These are phyloP conservation scores for Pseudogymnoascus sp. DNA, from an alignment of 2,329 filamentous ascomycete species.

Conservation along the genomic window DNA sequence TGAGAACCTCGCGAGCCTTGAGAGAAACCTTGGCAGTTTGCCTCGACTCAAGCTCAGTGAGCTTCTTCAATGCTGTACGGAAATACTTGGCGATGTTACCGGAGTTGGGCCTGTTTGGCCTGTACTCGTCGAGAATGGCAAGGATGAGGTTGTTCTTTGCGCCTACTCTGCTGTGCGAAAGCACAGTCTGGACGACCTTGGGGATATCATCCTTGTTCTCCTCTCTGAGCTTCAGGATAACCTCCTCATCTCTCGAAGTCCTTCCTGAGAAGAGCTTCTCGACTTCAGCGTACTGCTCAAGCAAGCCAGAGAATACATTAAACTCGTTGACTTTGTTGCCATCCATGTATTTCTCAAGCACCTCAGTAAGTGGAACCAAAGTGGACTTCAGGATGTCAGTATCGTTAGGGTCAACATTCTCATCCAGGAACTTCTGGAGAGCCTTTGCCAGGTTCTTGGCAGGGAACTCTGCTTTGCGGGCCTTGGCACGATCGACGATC, in stretches of 20 bases:
- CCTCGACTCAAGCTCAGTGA: constrained; percentile 83
- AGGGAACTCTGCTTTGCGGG: constrained; percentile 78
- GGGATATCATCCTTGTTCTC: constrained; percentile 88
- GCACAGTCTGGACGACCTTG: constrained; percentile 77
- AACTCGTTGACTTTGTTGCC: constrained; percentile 89
- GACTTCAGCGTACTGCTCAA: constrained; percentile 72
- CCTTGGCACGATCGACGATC: constrained; percentile 74
- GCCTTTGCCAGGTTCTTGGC: constrained; percentile 79
- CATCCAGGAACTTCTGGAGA: constrained; percentile 80
- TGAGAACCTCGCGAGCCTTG: constrained; percentile 94
- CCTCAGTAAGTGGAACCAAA: constrained; percentile 65
- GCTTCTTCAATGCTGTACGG: constrained; percentile 68
- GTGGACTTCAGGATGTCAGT: constrained; percentile 63
- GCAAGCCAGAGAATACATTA: constrained; percentile 66
- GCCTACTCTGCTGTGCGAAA: constrained; percentile 87
- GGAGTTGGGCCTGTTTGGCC: constrained; percentile 83
- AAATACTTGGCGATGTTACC: constrained; percentile 86
- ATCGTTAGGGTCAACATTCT: constrained; percentile 67
- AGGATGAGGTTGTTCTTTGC: constrained; percentile 91
- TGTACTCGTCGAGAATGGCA: constrained; percentile 87
- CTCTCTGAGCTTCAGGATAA: constrained; percentile 86
- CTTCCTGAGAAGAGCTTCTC: constrained; percentile 83
- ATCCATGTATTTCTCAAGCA: constrained; percentile 74
- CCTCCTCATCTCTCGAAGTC: constrained; percentile 81
- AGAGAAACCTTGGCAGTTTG: constrained; percentile 87